Base-by-base conservation (phyloP, 192 early-diverging fungal genomes). In the Coemansia sp. region DNA sequence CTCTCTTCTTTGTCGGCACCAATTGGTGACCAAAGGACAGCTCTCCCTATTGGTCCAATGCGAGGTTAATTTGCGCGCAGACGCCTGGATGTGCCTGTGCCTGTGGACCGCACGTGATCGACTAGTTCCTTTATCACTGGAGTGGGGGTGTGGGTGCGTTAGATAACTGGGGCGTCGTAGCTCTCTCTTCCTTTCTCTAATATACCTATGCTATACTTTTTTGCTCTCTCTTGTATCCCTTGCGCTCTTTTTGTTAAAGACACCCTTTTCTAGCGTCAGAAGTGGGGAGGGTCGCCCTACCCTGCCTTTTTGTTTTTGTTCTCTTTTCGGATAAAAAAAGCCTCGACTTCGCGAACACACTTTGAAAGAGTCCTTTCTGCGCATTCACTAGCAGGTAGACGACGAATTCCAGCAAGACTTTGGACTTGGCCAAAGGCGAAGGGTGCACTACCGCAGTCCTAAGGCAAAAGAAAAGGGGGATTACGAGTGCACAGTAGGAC, bases 171-270 rank as follows among this genome's bases (percentile, higher is more conserved):
- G 43, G 43, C 17, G 53, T 17, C 33, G 29, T 33, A 40, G 58
- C 53, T 54, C 39, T 22, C 39, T 27, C 24, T 35, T 22, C 26
- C 40, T 2, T 34, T n/a, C n/a, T n/a, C n/a, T n/a, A n/a, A n/a
- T n/a, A n/a, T n/a, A n/a, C n/a, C n/a, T n/a, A n/a, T n/a, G n/a
- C n/a, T n/a, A n/a, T n/a, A n/a, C 40, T 38, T 48, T 12, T 29
- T 37, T 56, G 11, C 39, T 63, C 19, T 56, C n/a, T 33, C 35
- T 34, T 26, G 19, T 56, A 38, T 39, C 37, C 37, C 3, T 15
- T 39, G 37, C 21, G 41, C 7, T 46, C 43, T 42, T 59, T 42
- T 33, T 44, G n/a, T 59, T 42, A 46, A n/a, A n/a, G n/a, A n/a
- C n/a, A n/a, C n/a, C n/a, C n/a, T n/a, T n/a, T 46, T 46, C 22